Evolutionary conservation across 345 rosid species (phyloP).

Genomic region (Orychophragmus violaceus): DNA sequence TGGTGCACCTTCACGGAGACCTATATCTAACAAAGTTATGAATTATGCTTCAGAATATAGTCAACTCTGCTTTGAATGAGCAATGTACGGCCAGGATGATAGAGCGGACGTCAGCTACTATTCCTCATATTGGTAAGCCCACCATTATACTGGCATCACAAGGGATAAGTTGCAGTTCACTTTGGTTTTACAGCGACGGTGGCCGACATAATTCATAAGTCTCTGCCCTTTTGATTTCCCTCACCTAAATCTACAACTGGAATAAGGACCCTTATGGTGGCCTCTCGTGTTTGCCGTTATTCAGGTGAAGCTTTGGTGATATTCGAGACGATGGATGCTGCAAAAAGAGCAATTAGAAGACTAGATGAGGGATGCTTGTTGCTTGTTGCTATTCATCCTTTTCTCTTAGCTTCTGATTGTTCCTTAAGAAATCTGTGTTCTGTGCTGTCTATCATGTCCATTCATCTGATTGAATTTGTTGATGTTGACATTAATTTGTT

Average conservation of each 20-base stretch:
- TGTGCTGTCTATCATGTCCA: background rate
- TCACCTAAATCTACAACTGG: background rate
- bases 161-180: background rate
- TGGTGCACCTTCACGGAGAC: background rate
- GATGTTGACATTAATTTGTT: background rate
- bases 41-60: constrained; percentile 42
- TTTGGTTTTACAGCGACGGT: too few relatives aligned
- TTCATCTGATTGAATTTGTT: background rate
- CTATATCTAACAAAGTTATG: background rate
- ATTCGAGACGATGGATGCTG: constrained; percentile 50
- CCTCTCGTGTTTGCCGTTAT: constrained; percentile 15
- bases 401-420: background rate
- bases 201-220: background rate
- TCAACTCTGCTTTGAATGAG: constrained; percentile 49
- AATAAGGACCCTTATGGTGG: background rate
- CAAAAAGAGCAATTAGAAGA: constrained; percentile 43
- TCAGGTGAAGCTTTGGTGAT: constrained; percentile 68
- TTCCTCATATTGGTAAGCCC: constrained; percentile 51
- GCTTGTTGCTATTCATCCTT: constrained; percentile 25
- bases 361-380: constrained; percentile 56
- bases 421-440: background rate
- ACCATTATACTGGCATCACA: background rate
- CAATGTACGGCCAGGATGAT: constrained; percentile 55
- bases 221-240: background rate
- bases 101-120: constrained; percentile 38